Percentiles rank a stretch among this genome's conserved stretches.
phyloP scores from a whole-genome alignment of 768 basidiomycete genomes.

The Daedaleopsis sinensis region DNA sequence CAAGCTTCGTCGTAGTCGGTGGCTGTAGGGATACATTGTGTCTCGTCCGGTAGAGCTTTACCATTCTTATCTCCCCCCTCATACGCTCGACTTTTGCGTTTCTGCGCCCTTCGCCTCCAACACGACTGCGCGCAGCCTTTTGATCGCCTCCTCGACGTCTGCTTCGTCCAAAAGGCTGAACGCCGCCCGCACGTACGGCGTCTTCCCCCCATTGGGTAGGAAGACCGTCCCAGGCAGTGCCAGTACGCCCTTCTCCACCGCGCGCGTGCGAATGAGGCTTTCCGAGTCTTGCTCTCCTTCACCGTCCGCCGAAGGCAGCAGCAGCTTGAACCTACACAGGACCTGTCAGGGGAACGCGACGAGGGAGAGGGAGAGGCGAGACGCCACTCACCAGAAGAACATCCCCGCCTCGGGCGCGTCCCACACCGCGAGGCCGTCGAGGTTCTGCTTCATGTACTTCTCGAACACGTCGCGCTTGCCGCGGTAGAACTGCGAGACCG shows the following conservation, averaged over 20 bases:
- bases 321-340: conserved; percentile 67
- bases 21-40: conserved; percentile 1
- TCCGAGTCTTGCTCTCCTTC: conserved; percentile 48
- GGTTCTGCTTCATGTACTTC: conserved; percentile 69
- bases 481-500: conserved; percentile 74
- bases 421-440: conserved; percentile 79
- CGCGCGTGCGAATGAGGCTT: conserved; percentile 70
- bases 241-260: conserved; percentile 81
- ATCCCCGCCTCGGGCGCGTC: conserved; percentile 75
- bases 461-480: conserved; percentile 81
- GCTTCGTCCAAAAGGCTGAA: conserved; percentile 74
- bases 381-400: conserved; percentile 78
- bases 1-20: conserved; percentile 3
- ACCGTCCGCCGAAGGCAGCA: conserved; percentile 34
- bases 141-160: conserved; percentile 76
- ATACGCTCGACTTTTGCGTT: too few species aligned
- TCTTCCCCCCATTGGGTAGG: conserved; percentile 70
- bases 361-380: conserved; percentile 12
- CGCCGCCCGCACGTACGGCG: conserved; percentile 81
- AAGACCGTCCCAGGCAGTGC: conserved; percentile 89
- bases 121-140: conserved; percentile 48
- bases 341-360: background rate
- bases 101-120: conserved; percentile 25
- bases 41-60: conserved; percentile 5
- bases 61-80: background rate